Percentiles rank a stretch among this genome's conserved stretches.
Evolutionary conservation across 441 rosid species (phyloP).

Genomic region (Gossypium gossypioides): DNA sequence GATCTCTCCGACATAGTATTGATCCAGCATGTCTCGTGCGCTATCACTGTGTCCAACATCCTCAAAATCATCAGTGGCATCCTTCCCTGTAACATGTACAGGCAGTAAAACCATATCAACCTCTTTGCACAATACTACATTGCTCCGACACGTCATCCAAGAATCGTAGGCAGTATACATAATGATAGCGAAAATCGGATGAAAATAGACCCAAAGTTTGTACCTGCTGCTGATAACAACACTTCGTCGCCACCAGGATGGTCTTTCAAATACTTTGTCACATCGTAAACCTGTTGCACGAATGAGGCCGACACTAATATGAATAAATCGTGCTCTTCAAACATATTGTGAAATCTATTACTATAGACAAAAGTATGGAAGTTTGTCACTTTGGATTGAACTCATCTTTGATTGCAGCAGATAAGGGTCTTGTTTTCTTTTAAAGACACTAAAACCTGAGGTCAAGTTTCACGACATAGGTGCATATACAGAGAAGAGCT

Average conservation of each 20-base stretch:
- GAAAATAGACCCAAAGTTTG: background rate
- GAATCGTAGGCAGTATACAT: background rate
- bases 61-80: slow-evolving; percentile 60
- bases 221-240: slow-evolving; percentile 52
- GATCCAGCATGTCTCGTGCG: slow-evolving; percentile 48
- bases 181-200: background rate
- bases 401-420: background rate
- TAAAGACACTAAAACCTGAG: background rate
- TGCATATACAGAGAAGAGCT: background rate
- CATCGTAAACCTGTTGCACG: slow-evolving; percentile 41
- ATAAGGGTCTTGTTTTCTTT: background rate
- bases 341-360: background rate
- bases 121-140: background rate
- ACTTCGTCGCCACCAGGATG: slow-evolving; percentile 65
- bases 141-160: background rate
- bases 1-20: slow-evolving; percentile 43
- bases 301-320: background rate
- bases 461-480: background rate
- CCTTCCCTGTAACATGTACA: slow-evolving; percentile 32
- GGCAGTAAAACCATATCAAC: background rate
- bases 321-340: background rate
- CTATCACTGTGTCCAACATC: slow-evolving; percentile 53
- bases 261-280: slow-evolving; percentile 52
- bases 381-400: background rate
- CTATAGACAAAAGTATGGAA: background rate